These are phyloP conservation scores for Maudiozyma pseudohumilis DNA, from an alignment of 805 yeast genomes.

Conservation along the genomic window DNA sequence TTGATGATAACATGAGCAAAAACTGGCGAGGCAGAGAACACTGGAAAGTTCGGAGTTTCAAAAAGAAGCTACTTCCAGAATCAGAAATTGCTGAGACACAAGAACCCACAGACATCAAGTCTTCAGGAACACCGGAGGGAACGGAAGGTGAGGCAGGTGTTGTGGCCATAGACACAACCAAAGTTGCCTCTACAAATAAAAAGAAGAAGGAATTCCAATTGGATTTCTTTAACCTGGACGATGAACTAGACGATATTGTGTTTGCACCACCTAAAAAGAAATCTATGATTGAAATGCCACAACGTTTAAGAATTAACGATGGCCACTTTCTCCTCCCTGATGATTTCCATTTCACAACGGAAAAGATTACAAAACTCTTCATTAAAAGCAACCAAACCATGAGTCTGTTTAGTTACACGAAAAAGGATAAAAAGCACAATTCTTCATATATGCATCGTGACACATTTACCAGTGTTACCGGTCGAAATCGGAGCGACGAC, in stretches of 20 bases:
- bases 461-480: not conserved
- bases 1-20: conserved; percentile 56
- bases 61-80: conserved; percentile 23
- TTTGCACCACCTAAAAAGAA: conserved; percentile 30
- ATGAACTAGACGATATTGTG: conserved; percentile 32
- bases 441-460: not conserved
- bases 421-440: conserved; percentile 5
- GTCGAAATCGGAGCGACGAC: not conserved
- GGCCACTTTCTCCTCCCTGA: conserved; percentile 52
- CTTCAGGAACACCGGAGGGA: not conserved
- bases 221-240: conserved; percentile 35
- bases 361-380: conserved; percentile 55
- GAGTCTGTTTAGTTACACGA: conserved; percentile 23
- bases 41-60: conserved; percentile 70
- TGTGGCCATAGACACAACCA: conserved; percentile 1
- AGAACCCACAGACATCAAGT: not conserved
- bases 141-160: conserved; percentile 6
- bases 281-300: conserved; percentile 33
- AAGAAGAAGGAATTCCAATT: conserved; percentile 32
- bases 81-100: not conserved
- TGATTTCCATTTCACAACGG: conserved; percentile 63
- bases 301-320: conserved; percentile 32
- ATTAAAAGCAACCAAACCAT: conserved; percentile 50
- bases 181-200: conserved; percentile 21
- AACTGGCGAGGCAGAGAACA: conserved; percentile 92